A percentile compares a stretch with the other conserved stretches of the same genome.
phyloP scores from a whole-genome alignment of 2,329 filamentous ascomycete species.

The Akanthomyces uredinophilus region DNA sequence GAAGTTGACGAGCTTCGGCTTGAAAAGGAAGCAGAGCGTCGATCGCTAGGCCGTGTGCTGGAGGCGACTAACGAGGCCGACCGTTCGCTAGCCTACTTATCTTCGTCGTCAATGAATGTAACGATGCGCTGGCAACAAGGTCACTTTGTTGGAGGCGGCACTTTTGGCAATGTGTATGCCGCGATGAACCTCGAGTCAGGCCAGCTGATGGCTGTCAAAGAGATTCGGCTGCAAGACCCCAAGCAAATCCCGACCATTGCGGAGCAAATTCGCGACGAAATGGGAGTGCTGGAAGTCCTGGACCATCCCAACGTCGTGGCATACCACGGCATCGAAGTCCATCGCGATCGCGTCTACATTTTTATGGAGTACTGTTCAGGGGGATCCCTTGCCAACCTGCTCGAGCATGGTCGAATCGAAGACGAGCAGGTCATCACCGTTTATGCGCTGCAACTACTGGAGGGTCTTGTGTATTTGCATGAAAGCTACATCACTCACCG shows the following conservation, averaged over 20 bases:
- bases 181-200: conserved; percentile 96
- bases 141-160: conserved; percentile 95
- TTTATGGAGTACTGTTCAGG: conserved; percentile 99
- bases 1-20: conserved; percentile 74
- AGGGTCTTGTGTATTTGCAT: conserved; percentile 90
- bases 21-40: conserved; percentile 76
- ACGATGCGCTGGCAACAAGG: conserved; percentile 97
- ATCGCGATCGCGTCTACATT: conserved; percentile 98
- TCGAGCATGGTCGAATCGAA: conserved; percentile 95
- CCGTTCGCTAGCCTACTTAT: conserved; percentile 87
- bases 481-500: conserved; percentile 89
- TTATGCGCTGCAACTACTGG: conserved; percentile 87
- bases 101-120: conserved; percentile 89
- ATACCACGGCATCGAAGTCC: conserved; percentile 96
- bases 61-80: conserved; percentile 96
- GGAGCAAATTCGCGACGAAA: conserved; percentile 91
- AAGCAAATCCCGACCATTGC: conserved; percentile 93
- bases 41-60: conserved; percentile 81
- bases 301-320: conserved; percentile 98
- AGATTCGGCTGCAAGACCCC: conserved; percentile 94
- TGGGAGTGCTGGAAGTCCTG: conserved; percentile 90
- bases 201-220: conserved; percentile 96
- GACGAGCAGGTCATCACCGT: conserved; percentile 98
- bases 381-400: conserved; percentile 79
- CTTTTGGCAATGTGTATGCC: conserved; percentile 95